Conservation (phyloP, 768 basidiomycete genomes). For the Neoboletus brunneissimus region DNA sequence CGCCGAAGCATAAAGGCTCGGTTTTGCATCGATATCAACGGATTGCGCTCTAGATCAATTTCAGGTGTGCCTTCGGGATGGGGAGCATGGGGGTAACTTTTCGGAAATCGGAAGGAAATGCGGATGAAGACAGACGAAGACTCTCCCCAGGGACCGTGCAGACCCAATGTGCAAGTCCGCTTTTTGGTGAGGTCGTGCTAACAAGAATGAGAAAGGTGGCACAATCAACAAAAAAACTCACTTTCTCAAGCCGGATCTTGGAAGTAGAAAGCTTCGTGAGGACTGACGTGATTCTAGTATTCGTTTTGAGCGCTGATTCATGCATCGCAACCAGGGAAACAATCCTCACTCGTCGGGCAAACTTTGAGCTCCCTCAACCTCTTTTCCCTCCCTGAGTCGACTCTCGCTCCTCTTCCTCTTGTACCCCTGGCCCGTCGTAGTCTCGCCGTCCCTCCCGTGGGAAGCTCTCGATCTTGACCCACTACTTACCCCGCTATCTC, state of each 20-base stretch:
- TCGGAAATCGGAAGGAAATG: conserved; percentile 85
- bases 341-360: conserved; percentile 70
- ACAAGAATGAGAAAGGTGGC: conserved; percentile 2
- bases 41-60: conserved; percentile 81
- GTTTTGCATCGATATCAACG: conserved; percentile 72
- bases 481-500: conserved; percentile 46
- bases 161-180: conserved; percentile 78
- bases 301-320: neutral
- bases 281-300: conserved; percentile 65
- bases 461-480: conserved; percentile 42
- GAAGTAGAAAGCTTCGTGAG: conserved; percentile 60
- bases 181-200: conserved; percentile 69
- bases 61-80: conserved; percentile 66
- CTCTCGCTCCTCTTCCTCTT: conserved; percentile 49
- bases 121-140: conserved; percentile 81
- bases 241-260: conserved; percentile 86
- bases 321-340: neutral
- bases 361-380: conserved; percentile 42
- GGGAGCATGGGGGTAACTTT: conserved; percentile 64
- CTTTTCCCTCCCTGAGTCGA: conserved; percentile 31
- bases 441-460: conserved; percentile 19
- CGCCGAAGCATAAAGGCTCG: conserved; percentile 78
- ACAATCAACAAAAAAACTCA: conserved; percentile 26
- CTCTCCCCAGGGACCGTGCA: conserved; percentile 92
- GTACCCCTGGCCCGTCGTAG: conserved; percentile 4